A percentile compares a stretch with the other conserved stretches of the same genome.
These are phyloP conservation scores for Ustilago hordei DNA, from an alignment of 1,284 basidiomycete genomes.

Conservation along the genomic window DNA sequence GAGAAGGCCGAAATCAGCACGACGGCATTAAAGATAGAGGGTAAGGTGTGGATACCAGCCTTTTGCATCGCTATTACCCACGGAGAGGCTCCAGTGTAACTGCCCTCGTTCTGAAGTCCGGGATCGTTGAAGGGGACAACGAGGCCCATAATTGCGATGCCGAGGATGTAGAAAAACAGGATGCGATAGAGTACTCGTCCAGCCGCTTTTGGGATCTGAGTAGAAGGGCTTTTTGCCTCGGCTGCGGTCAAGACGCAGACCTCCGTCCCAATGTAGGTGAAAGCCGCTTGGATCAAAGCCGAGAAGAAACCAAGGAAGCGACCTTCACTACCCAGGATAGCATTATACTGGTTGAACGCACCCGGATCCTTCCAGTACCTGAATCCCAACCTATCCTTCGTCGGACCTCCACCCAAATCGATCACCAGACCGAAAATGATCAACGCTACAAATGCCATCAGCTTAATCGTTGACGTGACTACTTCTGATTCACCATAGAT, in stretches of 20 bases:
- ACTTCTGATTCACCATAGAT: constrained; percentile 73
- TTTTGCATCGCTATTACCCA: constrained; percentile 71
- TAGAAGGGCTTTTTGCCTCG: constrained; percentile 73
- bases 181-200: constrained; percentile 70
- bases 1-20: constrained; percentile 85
- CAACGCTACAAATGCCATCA: constrained; percentile 74
- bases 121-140: constrained; percentile 58
- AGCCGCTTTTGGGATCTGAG: constrained; percentile 63
- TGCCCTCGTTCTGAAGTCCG: constrained; percentile 32
- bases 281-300: constrained; percentile 73
- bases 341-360: constrained; percentile 70
- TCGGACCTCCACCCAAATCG: constrained; percentile 69
- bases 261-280: constrained; percentile 85
- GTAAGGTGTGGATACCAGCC: constrained; percentile 70
- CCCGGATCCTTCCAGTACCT: constrained; percentile 70
- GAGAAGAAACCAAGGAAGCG: constrained; percentile 71
- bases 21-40: constrained; percentile 78
- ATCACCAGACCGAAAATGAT: constrained; percentile 74
- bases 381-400: constrained; percentile 52
- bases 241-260: constrained; percentile 85
- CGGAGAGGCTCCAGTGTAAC: constrained; percentile 52
- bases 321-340: constrained; percentile 74
- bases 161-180: constrained; percentile 70
- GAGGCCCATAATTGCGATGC: constrained; percentile 70
- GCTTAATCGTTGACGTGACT: constrained; percentile 74